These are phyloP conservation scores for Microglena sp. DNA, from an alignment of 139 green algal species.

Conservation along the genomic window DNA sequence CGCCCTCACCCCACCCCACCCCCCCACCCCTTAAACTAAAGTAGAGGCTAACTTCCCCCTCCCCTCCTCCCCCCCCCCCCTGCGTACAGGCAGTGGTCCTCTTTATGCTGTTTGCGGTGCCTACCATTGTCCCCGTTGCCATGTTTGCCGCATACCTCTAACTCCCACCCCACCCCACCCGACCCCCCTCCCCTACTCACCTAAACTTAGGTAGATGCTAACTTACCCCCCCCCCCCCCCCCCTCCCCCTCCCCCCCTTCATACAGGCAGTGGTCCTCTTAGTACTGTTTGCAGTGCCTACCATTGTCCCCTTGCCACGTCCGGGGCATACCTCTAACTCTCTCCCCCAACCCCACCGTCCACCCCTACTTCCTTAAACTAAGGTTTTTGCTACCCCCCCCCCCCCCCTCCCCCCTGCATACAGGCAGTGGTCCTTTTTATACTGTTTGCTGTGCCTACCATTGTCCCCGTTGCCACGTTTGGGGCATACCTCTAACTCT, in stretches of 20 bases:
- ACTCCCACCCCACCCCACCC: not conserved
- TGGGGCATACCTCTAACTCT: too few relatives aligned
- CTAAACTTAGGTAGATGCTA: not conserved
- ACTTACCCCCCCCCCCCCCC: not conserved
- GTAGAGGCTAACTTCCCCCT: not conserved
- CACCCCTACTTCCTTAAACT: not conserved
- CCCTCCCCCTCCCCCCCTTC: conserved; percentile 3
- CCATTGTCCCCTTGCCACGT: conserved; percentile 36
- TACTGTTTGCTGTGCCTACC: conserved; percentile 40
- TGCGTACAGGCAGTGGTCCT: conserved; percentile 16
- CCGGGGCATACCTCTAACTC: conserved; percentile 29
- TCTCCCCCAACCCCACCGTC: not conserved
- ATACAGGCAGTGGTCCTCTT: conserved; percentile 25
- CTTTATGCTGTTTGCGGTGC: conserved; percentile 38
- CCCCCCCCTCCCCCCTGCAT: conserved; percentile 2
- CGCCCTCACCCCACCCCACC: not conserved
- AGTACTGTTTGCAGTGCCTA: conserved; percentile 33
- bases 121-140: conserved; percentile 28
- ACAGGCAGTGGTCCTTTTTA: conserved; percentile 24
- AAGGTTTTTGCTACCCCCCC: not conserved
- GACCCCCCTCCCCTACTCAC: not conserved
- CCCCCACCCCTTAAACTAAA: not conserved
- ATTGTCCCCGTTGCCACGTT: too few relatives aligned
- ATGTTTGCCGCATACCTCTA: conserved; percentile 40
- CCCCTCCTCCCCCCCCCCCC: conserved; percentile 1